These are phyloP conservation scores for Solanum boliviense DNA, from an alignment of 257 asterid genomes.

Conservation along the genomic window DNA sequence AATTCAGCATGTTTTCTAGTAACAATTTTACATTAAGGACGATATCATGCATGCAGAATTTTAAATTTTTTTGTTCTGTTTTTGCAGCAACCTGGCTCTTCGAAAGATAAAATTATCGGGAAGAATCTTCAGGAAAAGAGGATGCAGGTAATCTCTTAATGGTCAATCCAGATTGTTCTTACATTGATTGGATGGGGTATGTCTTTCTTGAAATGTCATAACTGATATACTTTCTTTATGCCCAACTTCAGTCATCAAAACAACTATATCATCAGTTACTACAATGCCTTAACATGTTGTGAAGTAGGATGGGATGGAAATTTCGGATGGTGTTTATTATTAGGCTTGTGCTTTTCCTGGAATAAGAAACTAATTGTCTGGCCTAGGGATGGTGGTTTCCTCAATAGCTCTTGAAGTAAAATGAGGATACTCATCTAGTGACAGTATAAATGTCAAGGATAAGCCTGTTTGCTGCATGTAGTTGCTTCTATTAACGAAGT, in stretches of 20 bases:
- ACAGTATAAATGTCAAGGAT: neutral
- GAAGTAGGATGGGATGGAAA: neutral
- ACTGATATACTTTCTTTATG: neutral
- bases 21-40: neutral
- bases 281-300: neutral
- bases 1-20: neutral
- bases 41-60: neutral
- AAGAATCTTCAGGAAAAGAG: slow-evolving; percentile 47
- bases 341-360: neutral
- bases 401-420: neutral
- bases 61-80: neutral
- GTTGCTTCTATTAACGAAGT: neutral
- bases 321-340: neutral
- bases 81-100: slow-evolving; percentile 64
- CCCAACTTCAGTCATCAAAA: neutral
- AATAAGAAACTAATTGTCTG: neutral
- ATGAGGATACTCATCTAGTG: neutral
- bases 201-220: neutral
- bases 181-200: neutral
- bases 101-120: slow-evolving; percentile 50
- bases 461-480: neutral
- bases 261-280: neutral
- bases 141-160: slow-evolving; percentile 37
- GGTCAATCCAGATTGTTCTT: neutral
- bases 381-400: neutral